Conservation (phyloP, 2,329 filamentous ascomycete species). For the Orbilia oligospora region DNA sequence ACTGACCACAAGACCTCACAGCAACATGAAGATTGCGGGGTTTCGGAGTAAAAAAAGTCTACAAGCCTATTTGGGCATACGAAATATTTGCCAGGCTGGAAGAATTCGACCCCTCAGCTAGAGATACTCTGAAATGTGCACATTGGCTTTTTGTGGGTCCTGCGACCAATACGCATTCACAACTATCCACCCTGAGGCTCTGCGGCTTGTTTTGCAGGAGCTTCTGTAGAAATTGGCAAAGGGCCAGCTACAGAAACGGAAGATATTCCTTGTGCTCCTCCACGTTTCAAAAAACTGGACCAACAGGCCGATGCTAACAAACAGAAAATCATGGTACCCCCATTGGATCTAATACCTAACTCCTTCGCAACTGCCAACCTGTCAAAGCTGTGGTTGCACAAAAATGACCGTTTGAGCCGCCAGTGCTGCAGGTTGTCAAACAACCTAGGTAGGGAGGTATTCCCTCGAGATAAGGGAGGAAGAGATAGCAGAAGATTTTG, state of each 20-base stretch:
- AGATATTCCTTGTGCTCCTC: constrained; percentile 35
- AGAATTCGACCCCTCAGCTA: background rate
- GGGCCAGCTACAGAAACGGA: constrained; percentile 9
- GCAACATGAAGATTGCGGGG: constrained; percentile 10
- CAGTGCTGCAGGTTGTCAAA: constrained; percentile 13
- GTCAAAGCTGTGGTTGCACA: constrained; percentile 26
- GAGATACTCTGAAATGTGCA: background rate
- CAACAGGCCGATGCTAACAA: background rate
- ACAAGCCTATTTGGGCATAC: background rate
- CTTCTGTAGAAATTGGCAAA: constrained; percentile 17
- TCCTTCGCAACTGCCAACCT: constrained; percentile 22
- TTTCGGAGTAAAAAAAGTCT: background rate
- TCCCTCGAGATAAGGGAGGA: background rate
- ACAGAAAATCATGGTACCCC: background rate
- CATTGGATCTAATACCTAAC: background rate
- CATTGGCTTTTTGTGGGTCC: constrained; percentile 17
- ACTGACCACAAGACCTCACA: constrained; percentile 17
- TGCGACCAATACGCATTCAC: constrained; percentile 12
- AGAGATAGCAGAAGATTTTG: background rate
- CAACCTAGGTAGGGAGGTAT: background rate
- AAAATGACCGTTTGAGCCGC: constrained; percentile 33
- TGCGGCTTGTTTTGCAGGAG: constrained; percentile 7
- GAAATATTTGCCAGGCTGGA: background rate
- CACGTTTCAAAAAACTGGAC: constrained; percentile 24
- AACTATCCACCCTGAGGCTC: constrained; percentile 34